Percentiles rank a stretch among this genome's conserved stretches.
Conservation (phyloP, 139 green algal genomes). For the Picochlorum sp. region DNA sequence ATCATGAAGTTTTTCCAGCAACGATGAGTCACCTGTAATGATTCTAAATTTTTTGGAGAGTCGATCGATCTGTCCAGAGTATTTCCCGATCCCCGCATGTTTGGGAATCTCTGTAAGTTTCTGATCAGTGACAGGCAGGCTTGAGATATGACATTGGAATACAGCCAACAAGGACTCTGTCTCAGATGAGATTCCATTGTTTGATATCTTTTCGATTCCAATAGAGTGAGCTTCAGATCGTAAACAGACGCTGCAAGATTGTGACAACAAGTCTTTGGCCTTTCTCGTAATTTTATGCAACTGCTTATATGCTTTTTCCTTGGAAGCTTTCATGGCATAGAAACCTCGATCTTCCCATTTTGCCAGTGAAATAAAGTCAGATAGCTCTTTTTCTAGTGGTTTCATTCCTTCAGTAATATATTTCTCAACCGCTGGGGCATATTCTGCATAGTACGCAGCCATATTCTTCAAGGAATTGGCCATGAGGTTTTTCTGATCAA, state of each 20-base stretch:
- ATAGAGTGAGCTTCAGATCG: neutral
- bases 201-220: neutral
- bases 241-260: neutral
- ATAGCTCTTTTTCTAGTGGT: constrained; percentile 74
- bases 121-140: no score
- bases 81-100: no score
- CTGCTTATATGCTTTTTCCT: constrained; percentile 80
- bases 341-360: constrained; percentile 96
- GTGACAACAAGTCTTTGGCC: constrained; percentile 18
- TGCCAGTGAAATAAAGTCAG: constrained; percentile 89
- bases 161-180: no score
- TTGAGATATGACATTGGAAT: no score
- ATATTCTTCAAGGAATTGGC: constrained; percentile 58
- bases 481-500: no score
- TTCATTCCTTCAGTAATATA: constrained; percentile 44
- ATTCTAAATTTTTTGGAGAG: no score
- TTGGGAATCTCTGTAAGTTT: no score
- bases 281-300: constrained; percentile 59
- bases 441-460: constrained; percentile 78
- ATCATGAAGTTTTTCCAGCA: neutral
- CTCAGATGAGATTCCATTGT: neutral
- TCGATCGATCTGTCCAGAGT: no score
- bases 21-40: no score
- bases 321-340: constrained; percentile 68
- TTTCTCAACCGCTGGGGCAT: constrained; percentile 40